These are phyloP conservation scores for Drechslerella stenobrocha DNA, from an alignment of 2,329 filamentous ascomycete species.

Conservation along the genomic window DNA sequence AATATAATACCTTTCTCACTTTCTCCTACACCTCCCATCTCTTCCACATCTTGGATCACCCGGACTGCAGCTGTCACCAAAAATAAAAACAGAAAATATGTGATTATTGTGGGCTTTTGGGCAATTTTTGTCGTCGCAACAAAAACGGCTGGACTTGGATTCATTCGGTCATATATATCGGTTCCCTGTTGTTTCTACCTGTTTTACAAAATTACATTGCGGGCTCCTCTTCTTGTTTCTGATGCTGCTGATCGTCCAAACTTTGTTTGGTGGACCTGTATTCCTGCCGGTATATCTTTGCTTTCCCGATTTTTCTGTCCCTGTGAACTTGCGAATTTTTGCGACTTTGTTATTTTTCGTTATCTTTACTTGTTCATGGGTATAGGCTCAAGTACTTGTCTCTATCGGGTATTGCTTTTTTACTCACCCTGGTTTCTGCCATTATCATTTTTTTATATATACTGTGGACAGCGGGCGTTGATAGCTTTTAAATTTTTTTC, in stretches of 20 bases:
- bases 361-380: not conserved
- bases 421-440: not conserved
- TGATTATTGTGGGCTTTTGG: not conserved
- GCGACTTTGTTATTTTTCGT: not conserved
- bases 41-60: not conserved
- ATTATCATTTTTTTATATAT: conserved; percentile 2
- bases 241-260: conserved; percentile 30
- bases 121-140: conserved; percentile 5
- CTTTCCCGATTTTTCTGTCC: not conserved
- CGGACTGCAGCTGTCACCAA: not conserved
- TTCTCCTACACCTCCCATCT: not conserved
- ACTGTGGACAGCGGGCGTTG: conserved; percentile 45
- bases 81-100: not conserved
- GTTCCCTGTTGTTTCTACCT: conserved; percentile 49
- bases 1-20: conserved; percentile 9
- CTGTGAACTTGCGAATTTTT: not conserved
- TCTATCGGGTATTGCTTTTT: conserved; percentile 1
- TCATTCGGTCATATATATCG: conserved; percentile 40
- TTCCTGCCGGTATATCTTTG: not conserved
- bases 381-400: not conserved
- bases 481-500: conserved; percentile 6
- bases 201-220: conserved; percentile 54
- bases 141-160: conserved; percentile 42
- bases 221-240: conserved; percentile 50
- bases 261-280: conserved; percentile 26